Conservation (phyloP, 108 stramenopile species). For the Nitzschia putrida region DNA sequence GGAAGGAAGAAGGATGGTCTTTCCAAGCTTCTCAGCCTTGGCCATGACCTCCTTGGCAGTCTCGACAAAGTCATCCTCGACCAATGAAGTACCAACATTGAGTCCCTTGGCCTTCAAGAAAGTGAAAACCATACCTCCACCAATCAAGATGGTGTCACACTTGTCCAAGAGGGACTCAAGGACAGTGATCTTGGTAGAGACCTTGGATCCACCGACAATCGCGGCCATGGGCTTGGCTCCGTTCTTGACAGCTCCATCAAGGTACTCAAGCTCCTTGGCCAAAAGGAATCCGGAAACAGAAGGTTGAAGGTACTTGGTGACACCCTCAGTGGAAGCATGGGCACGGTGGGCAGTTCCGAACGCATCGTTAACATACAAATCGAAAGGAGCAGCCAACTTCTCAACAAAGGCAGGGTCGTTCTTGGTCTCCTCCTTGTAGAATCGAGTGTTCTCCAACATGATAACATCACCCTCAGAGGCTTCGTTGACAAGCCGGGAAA, state of each 20-base stretch:
- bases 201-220: conserved; percentile 99
- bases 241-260: conserved; percentile 93
- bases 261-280: conserved; percentile 99
- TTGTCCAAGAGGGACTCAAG: conserved; percentile 98
- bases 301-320: conserved; percentile 90
- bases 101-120: conserved; percentile 98
- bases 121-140: conserved; percentile 99
- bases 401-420: conserved; percentile 90
- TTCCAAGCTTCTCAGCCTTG: conserved; percentile 91
- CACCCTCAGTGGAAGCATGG: conserved; percentile 99
- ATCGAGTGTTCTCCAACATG: conserved; percentile 99
- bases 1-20: conserved; percentile 91
- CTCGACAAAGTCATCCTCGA: conserved; percentile 97
- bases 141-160: conserved; percentile 98
- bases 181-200: conserved; percentile 99
- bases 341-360: conserved; percentile 99
- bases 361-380: conserved; percentile 98
- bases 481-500: conserved; percentile 70
- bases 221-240: conserved; percentile 98
- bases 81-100: conserved; percentile 89
- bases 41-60: conserved; percentile 95
- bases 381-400: conserved; percentile 91
- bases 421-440: conserved; percentile 98
- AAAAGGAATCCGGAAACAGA: conserved; percentile 93
- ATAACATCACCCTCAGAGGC: conserved; percentile 94